Percentiles rank a stretch among this genome's conserved stretches.
These are phyloP conservation scores for Aphanoascus verrucosus DNA, from an alignment of 2,329 filamentous ascomycete genomes.

Conservation along the genomic window DNA sequence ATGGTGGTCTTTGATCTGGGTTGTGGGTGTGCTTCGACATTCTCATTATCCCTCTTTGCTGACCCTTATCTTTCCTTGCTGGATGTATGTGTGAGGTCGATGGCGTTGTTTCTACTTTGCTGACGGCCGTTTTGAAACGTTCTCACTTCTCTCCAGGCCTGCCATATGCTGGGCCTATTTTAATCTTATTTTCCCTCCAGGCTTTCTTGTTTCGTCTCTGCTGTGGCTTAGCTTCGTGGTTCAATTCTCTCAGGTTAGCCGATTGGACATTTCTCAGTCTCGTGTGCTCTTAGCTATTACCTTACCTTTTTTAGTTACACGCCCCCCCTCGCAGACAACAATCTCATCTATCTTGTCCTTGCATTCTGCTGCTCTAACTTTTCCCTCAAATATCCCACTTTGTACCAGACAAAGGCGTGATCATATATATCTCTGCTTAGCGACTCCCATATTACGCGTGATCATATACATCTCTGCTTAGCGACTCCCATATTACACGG, in stretches of 20 bases:
- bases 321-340: neutral
- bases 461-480: too few species aligned
- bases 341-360: neutral
- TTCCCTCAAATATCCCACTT: too few species aligned
- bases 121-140: neutral
- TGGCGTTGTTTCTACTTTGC: constrained; percentile 3
- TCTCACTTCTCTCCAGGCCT: neutral
- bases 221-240: neutral
- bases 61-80: neutral
- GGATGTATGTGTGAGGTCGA: constrained; percentile 1
- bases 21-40: constrained; percentile 7
- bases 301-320: neutral
- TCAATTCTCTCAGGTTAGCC: neutral
- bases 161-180: neutral
- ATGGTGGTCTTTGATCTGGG: constrained; percentile 3
- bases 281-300: neutral
- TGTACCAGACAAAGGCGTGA: too few species aligned
- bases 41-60: constrained; percentile 2
- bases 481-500: too few species aligned
- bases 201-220: neutral
- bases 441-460: too few species aligned
- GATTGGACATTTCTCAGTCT: neutral
- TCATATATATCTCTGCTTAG: too few species aligned
- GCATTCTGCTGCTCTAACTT: too few species aligned
- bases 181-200: constrained; percentile 1